phyloP scores from a whole-genome alignment of 140 eudicot genomes.

The Cichorium intybus region DNA sequence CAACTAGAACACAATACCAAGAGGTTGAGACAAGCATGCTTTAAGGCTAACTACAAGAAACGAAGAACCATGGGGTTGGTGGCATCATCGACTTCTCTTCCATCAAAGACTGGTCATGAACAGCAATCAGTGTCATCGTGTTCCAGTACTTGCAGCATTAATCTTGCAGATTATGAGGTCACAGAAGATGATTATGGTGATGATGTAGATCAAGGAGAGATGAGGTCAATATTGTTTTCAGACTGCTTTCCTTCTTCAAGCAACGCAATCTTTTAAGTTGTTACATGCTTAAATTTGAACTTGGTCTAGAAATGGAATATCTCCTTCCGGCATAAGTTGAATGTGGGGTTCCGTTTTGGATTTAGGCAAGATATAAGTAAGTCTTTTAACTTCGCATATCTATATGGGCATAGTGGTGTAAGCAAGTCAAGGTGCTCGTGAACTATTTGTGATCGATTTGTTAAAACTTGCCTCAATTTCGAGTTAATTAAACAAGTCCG shows the following conservation, averaged over 20 bases:
- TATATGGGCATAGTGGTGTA: neutral
- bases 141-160: slow-evolving; percentile 12
- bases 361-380: neutral
- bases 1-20: slow-evolving; percentile 66
- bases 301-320: neutral
- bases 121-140: slow-evolving; percentile 16
- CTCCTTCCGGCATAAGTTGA: neutral
- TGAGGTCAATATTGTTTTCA: slow-evolving; percentile 29
- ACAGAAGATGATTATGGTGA: slow-evolving; percentile 17
- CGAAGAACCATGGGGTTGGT: slow-evolving; percentile 43
- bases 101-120: neutral
- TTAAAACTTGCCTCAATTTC: too few species aligned
- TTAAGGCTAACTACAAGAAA: slow-evolving; percentile 86
- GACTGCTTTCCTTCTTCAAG: slow-evolving; percentile 35
- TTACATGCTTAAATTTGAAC: neutral
- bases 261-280: slow-evolving; percentile 7
- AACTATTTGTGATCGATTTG: too few species aligned
- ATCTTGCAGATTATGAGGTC: slow-evolving; percentile 4
- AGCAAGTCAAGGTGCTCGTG: too few species aligned
- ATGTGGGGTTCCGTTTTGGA: neutral
- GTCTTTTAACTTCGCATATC: neutral
- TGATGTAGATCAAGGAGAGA: slow-evolving; percentile 38
- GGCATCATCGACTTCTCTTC: neutral
- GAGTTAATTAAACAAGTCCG: too few species aligned
- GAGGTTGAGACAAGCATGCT: slow-evolving; percentile 87